Percentiles rank a stretch among this genome's conserved stretches.
These are phyloP conservation scores for Pythium dissimile DNA, from an alignment of 352 stramenopile species.

Conservation along the genomic window DNA sequence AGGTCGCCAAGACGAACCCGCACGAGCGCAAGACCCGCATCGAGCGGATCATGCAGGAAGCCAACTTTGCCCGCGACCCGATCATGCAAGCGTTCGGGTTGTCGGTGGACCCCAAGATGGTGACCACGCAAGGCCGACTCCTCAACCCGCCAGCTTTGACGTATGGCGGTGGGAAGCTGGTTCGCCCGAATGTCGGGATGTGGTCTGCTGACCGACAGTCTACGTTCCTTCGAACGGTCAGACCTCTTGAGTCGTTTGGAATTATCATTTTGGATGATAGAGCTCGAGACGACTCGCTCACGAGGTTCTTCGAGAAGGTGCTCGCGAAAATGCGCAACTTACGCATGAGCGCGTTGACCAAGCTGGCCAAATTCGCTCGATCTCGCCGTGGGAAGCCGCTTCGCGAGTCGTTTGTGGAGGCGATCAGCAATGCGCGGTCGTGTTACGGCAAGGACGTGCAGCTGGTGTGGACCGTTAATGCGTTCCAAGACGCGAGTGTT, in stretches of 20 bases:
- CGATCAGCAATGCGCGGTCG: slow-evolving; percentile 26
- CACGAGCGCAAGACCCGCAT: slow-evolving; percentile 57
- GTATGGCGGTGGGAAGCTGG: slow-evolving; percentile 34
- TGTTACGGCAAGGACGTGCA: slow-evolving; percentile 32
- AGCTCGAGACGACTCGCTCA: slow-evolving; percentile 8
- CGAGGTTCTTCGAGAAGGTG: slow-evolving; percentile 57
- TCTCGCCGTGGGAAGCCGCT: slow-evolving; percentile 35
- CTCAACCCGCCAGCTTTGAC: slow-evolving; percentile 43
- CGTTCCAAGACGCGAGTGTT: slow-evolving; percentile 32
- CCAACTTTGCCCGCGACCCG: slow-evolving; percentile 51
- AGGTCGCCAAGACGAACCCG: slow-evolving; percentile 53
- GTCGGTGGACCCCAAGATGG: slow-evolving; percentile 51
- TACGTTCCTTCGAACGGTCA: background rate
- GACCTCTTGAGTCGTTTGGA: slow-evolving; percentile 4
- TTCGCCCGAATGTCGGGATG: slow-evolving; percentile 13
- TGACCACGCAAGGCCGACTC: slow-evolving; percentile 41
- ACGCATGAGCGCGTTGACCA: slow-evolving; percentile 40
- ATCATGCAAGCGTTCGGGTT: slow-evolving; percentile 54
- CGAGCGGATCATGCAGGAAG: slow-evolving; percentile 53
- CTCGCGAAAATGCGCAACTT: slow-evolving; percentile 51
- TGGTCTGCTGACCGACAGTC: slow-evolving; percentile 44
- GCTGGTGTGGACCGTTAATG: slow-evolving; percentile 63
- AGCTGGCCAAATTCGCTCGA: slow-evolving; percentile 39
- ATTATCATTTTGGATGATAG: slow-evolving; percentile 8
- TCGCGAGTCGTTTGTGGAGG: slow-evolving; percentile 38